Conservation (phyloP, 2,329 filamentous ascomycete genomes). For the Sporothrix protearum region DNA sequence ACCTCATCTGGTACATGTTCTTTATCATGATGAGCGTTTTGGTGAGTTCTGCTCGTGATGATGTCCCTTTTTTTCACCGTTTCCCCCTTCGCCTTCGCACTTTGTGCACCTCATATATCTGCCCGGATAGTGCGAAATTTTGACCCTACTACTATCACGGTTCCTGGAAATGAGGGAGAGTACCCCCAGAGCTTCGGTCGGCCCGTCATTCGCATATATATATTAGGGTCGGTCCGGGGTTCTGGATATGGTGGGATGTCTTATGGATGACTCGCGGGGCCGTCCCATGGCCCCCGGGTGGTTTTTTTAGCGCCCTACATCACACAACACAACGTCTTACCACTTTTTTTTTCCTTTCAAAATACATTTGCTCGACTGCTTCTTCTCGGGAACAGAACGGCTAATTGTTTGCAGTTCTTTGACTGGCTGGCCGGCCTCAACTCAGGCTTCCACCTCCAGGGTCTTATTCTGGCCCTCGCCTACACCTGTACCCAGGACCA, state of each 20-base stretch:
- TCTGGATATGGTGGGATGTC: constrained; percentile 73
- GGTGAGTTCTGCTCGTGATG: constrained; percentile 56
- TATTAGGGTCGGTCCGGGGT: constrained; percentile 56
- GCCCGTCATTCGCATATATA: constrained; percentile 63
- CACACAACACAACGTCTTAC: constrained; percentile 21
- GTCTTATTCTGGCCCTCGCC: constrained; percentile 71
- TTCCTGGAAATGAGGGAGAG: constrained; percentile 84
- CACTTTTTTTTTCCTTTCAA: background rate
- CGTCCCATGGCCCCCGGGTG: constrained; percentile 54
- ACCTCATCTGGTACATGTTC: constrained; percentile 74
- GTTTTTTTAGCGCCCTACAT: constrained; percentile 64
- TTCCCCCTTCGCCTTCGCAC: constrained; percentile 10
- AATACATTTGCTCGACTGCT: background rate
- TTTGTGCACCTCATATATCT: constrained; percentile 61
- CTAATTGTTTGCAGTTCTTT: constrained; percentile 44
- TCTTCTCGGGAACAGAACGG: background rate
- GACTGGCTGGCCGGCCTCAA: constrained; percentile 52
- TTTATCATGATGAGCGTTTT: constrained; percentile 69
- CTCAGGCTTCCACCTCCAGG: constrained; percentile 50
- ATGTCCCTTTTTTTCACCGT: constrained; percentile 29
- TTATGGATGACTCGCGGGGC: constrained; percentile 64
- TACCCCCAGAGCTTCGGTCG: constrained; percentile 60
- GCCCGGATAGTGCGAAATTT: constrained; percentile 65
- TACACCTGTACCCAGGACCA: constrained; percentile 89
- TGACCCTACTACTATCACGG: constrained; percentile 67